Conservation (phyloP, 192 early-diverging fungal species). For the Geosiphon pyriformis region DNA sequence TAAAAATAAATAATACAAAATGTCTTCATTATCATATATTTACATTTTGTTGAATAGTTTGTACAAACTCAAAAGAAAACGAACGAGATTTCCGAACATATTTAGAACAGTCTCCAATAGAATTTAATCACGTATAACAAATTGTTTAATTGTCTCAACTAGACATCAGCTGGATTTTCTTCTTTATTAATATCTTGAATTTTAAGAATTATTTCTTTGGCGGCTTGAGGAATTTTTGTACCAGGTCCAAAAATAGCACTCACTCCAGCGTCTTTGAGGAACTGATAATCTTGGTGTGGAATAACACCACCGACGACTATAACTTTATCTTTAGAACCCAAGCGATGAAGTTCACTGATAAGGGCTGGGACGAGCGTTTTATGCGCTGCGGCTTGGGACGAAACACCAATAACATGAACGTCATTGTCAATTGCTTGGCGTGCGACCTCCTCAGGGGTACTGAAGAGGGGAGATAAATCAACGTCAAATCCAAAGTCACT, state of each 20-base stretch:
- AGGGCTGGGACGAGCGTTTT: conserved; percentile 81
- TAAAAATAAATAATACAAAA: too few relatives aligned
- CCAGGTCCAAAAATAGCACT: conserved; percentile 82
- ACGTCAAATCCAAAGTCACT: conserved; percentile 91
- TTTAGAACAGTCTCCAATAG: too few relatives aligned
- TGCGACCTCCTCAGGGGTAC: conserved; percentile 84
- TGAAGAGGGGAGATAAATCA: conserved; percentile 84
- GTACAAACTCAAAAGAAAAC: too few relatives aligned
- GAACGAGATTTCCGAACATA: too few relatives aligned
- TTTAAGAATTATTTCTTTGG: conserved; percentile 72
- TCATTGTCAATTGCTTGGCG: conserved; percentile 86
- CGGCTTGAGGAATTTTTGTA: conserved; percentile 79
- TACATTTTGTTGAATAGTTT: too few relatives aligned
- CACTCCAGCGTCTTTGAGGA: conserved; percentile 74
- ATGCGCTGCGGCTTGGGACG: conserved; percentile 86
- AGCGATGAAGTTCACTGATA: conserved; percentile 67
- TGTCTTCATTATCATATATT: too few relatives aligned
- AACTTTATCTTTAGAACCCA: conserved; percentile 67
- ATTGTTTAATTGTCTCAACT: too few relatives aligned
- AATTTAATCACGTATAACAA: not conserved
- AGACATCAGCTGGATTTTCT: not conserved
- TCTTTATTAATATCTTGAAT: conserved; percentile 46
- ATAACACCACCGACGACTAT: conserved; percentile 85
- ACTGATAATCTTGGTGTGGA: conserved; percentile 83
- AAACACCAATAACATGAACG: conserved; percentile 83